Percentiles rank a stretch among this genome's conserved stretches.
Conservation (phyloP, 345 rosid genomes). For the Brassica cretica region DNA sequence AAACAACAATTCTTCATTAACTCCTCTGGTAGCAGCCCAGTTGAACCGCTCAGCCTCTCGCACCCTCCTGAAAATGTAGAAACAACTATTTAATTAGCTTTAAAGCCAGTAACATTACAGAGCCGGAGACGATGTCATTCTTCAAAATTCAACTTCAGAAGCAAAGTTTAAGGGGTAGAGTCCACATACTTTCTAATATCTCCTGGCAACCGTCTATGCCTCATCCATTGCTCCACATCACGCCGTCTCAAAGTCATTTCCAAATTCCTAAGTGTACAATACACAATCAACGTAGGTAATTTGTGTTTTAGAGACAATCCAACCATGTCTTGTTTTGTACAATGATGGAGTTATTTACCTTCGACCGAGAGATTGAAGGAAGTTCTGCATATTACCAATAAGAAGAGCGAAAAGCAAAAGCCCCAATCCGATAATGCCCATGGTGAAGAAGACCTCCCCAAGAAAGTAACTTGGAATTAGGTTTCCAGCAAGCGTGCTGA, state of each 20-base stretch:
- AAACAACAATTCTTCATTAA: conserved; percentile 67
- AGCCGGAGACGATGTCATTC: neutral
- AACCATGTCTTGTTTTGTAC: conserved; percentile 11
- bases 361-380: conserved; percentile 80
- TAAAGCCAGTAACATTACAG: neutral
- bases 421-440: conserved; percentile 78
- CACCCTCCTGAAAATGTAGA: conserved; percentile 56
- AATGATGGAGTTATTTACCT: conserved; percentile 48
- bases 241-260: conserved; percentile 86
- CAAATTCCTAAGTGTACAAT: conserved; percentile 54
- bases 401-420: conserved; percentile 91
- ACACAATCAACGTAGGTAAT: conserved; percentile 11
- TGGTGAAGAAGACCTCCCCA: conserved; percentile 83
- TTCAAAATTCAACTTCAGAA: conserved; percentile 52
- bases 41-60: conserved; percentile 74
- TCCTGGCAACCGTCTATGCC: conserved; percentile 74
- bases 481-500: conserved; percentile 95
- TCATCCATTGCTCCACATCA: conserved; percentile 97
- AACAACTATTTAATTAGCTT: conserved; percentile 7
- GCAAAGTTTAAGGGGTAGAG: conserved; percentile 1
- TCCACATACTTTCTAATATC: conserved; percentile 58
- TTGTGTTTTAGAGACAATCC: neutral
- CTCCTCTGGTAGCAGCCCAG: conserved; percentile 95
- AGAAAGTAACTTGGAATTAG: conserved; percentile 75
- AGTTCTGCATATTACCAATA: conserved; percentile 95